Evolutionary conservation across 768 basidiomycete species (phyloP), one percentile per base, ranked within the genome.

Genomic region (Suillus cothurnatus): DNA sequence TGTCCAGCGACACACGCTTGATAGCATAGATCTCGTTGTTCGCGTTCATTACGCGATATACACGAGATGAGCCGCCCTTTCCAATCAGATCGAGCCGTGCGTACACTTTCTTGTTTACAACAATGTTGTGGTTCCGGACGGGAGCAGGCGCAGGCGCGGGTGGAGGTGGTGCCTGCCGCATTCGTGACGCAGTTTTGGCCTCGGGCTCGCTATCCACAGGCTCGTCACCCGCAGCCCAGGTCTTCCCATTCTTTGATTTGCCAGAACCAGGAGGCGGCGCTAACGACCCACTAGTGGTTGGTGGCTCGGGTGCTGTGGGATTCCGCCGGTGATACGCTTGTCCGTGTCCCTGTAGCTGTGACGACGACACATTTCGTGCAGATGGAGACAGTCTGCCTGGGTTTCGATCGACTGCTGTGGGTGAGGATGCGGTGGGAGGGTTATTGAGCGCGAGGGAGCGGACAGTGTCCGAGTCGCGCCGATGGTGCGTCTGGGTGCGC

Each of bases 11-110:
- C 43, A 99, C 96, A 62, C 92, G 89, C 76, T 99, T 99, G 74
- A 99, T 85, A 12, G 97, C 97, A 71, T 86, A 94, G 41, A 99
- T 82, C 71, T 92, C 89, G 70, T 86, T 92, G 55, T 84, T 80
- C 47, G 84, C 80, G 73, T 87, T 92, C 73, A 98, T 83, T 9
- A 97, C 95, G 28, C 94, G 91, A 76, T 90, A 99, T 47, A 99
- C 97, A 57, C 93, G 91, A n/a, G 95, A 97, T 11, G 95, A 91
- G 0, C 97, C 97, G 50, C 97, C 97, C 72, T 90, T 93, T 47
- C 97, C 97, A 62, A 99, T 89, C 78, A 93, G 82, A 73, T 95
- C 93, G 3, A 98, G 83, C 2, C 94, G 88, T 34, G 89, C 89
- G 68, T 98, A 98, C 0, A 84, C 77, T 71, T 88, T 91, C 74